Conservation (phyloP, 1,284 basidiomycete species). For the Puccinia coronata region DNA sequence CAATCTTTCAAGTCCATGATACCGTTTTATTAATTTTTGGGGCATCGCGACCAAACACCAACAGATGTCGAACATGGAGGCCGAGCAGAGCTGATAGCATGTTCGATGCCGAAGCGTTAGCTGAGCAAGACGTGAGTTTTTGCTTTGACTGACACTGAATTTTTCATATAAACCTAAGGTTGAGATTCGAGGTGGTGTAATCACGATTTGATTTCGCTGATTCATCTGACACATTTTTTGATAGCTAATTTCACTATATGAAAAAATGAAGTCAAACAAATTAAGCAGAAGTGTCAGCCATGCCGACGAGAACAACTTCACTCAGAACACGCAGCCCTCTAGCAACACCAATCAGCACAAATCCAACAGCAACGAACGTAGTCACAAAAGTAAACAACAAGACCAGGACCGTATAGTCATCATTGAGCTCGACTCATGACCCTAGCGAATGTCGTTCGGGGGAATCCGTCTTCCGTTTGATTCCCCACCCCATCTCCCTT, state of each 20-base stretch:
- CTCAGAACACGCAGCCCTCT: not conserved
- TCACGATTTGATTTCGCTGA: not conserved
- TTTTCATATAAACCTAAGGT: not conserved
- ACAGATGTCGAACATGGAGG: conserved; percentile 26
- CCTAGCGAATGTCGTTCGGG: not conserved
- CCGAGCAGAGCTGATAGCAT: conserved; percentile 10
- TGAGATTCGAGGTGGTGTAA: not conserved
- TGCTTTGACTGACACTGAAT: not conserved
- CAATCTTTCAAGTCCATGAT: no score
- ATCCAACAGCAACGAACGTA: not conserved
- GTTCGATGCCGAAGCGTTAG: not conserved
- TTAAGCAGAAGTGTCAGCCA: not conserved
- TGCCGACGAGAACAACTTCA: conserved; percentile 3
- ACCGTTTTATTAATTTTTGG: no score
- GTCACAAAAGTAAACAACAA: not conserved
- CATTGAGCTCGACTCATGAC: conserved; percentile 1
- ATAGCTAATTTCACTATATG: not conserved
- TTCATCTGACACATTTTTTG: not conserved
- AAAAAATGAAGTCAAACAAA: not conserved
- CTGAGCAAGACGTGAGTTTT: conserved; percentile 10
- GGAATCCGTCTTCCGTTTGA: not conserved
- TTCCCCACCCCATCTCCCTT: not conserved
- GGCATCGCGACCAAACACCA: not conserved
- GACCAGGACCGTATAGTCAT: not conserved
- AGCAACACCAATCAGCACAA: not conserved